phyloP scores from a whole-genome alignment of 2,329 filamentous ascomycete genomes.

The Paecilomyces dactylethromorphus region DNA sequence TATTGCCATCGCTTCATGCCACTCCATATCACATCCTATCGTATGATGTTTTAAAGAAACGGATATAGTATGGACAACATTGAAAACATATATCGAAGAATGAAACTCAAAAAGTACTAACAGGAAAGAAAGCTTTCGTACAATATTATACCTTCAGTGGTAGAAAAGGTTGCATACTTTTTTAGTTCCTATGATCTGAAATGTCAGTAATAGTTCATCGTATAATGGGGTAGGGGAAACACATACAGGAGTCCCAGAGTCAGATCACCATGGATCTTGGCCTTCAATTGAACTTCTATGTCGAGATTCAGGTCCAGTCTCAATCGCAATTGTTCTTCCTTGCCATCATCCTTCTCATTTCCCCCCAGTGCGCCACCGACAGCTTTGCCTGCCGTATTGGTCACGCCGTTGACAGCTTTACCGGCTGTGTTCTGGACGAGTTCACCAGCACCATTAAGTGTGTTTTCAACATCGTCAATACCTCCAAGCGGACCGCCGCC shows the following conservation, averaged over 20 bases:
- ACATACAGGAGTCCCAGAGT: conserved; percentile 47
- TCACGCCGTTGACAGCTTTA: conserved; percentile 39
- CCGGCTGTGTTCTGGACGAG: conserved; percentile 45
- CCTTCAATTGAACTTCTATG: conserved; percentile 54
- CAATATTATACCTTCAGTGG: not conserved
- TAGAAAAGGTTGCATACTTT: not conserved
- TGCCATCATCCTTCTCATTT: conserved; percentile 2
- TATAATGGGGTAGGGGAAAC: conserved; percentile 1
- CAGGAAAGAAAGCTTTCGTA: not conserved
- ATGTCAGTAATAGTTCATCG: not conserved
- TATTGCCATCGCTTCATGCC: not conserved
- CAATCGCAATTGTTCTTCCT: conserved; percentile 34
- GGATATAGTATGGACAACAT: not conserved
- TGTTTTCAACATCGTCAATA: conserved; percentile 52
- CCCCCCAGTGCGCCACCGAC: conserved; percentile 22
- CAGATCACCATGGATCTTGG: conserved; percentile 54
- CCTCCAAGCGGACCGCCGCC: conserved; percentile 45
- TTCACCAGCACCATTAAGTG: conserved; percentile 47
- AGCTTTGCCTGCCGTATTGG: conserved; percentile 35
- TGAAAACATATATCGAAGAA: not conserved
- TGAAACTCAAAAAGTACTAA: not conserved
- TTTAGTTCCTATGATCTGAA: not conserved
- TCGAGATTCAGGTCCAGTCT: conserved; percentile 52
- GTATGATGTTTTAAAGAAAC: not conserved
- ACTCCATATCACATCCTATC: not conserved